Conservation (phyloP, 495 filamentous ascomycete species). For the Viridothelium virens region DNA sequence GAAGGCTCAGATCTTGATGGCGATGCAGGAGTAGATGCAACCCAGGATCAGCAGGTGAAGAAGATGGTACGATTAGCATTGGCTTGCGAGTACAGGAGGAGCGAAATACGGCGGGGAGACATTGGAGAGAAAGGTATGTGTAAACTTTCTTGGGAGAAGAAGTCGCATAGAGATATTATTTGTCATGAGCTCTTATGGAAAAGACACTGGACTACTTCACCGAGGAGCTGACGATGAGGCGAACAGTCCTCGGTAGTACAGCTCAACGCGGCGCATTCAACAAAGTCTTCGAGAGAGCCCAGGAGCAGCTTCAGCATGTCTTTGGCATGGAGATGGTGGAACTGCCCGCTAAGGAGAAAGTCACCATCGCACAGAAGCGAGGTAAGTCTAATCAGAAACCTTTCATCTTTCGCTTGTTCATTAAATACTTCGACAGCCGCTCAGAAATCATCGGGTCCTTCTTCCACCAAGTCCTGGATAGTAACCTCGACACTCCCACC, state of each 20-base stretch:
- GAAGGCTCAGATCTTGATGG: background rate
- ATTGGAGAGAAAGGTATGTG: slow-evolving; percentile 62
- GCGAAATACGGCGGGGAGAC: slow-evolving; percentile 66
- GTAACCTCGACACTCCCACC: slow-evolving; percentile 62
- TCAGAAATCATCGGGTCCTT: slow-evolving; percentile 35
- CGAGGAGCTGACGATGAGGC: background rate
- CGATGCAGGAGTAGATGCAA: slow-evolving; percentile 27
- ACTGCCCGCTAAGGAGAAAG: slow-evolving; percentile 71
- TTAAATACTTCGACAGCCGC: slow-evolving; percentile 42
- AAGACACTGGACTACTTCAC: too few species aligned
- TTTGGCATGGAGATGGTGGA: slow-evolving; percentile 88
- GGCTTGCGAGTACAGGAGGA: slow-evolving; percentile 77
- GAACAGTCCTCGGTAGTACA: slow-evolving; percentile 38
- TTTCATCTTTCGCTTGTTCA: background rate
- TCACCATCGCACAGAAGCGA: slow-evolving; percentile 64
- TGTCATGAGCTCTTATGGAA: too few species aligned
- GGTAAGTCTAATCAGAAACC: slow-evolving; percentile 42
- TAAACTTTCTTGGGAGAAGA: background rate
- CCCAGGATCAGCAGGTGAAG: slow-evolving; percentile 65
- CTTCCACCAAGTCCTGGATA: slow-evolving; percentile 53
- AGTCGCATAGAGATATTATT: too few species aligned
- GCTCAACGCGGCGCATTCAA: slow-evolving; percentile 33
- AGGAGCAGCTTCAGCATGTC: slow-evolving; percentile 43
- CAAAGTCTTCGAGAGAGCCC: slow-evolving; percentile 35
- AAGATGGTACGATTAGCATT: slow-evolving; percentile 86